These are phyloP conservation scores for Phaeosphaeriaceae sp. DNA, from an alignment of 2,329 filamentous ascomycete species.

Conservation along the genomic window DNA sequence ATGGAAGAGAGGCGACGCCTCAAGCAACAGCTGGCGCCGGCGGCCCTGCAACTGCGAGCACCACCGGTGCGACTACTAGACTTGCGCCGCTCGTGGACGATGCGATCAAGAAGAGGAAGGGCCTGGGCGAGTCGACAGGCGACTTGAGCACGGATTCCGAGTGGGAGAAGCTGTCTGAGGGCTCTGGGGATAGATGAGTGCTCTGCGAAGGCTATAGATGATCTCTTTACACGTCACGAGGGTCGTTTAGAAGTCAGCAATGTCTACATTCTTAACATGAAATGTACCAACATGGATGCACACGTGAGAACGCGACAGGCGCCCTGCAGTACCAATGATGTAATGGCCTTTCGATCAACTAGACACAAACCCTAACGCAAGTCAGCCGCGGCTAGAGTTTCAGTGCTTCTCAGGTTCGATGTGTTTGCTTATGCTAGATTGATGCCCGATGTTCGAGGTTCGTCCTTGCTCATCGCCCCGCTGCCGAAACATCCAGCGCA, in stretches of 20 bases:
- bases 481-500: slow-evolving; percentile 18
- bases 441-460: slow-evolving; percentile 5
- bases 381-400: neutral
- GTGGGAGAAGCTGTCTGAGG: slow-evolving; percentile 88
- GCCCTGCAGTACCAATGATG: slow-evolving; percentile 13
- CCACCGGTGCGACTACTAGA: slow-evolving; percentile 38
- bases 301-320: slow-evolving; percentile 36
- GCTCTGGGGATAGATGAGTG: slow-evolving; percentile 44
- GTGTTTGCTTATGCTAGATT: neutral
- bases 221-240: slow-evolving; percentile 5
- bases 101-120: slow-evolving; percentile 55
- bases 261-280: neutral
- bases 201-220: slow-evolving; percentile 3
- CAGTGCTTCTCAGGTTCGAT: neutral
- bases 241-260: neutral
- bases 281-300: neutral
- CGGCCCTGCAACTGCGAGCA: slow-evolving; percentile 27
- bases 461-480: slow-evolving; percentile 28
- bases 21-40: slow-evolving; percentile 15
- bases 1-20: slow-evolving; percentile 25
- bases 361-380: neutral
- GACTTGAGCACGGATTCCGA: slow-evolving; percentile 87
- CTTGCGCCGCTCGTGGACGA: slow-evolving; percentile 41
- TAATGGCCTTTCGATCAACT: neutral
- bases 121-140: slow-evolving; percentile 56